phyloP scores from a whole-genome alignment of 257 asterid genomes.

The Lycium barbarum region DNA sequence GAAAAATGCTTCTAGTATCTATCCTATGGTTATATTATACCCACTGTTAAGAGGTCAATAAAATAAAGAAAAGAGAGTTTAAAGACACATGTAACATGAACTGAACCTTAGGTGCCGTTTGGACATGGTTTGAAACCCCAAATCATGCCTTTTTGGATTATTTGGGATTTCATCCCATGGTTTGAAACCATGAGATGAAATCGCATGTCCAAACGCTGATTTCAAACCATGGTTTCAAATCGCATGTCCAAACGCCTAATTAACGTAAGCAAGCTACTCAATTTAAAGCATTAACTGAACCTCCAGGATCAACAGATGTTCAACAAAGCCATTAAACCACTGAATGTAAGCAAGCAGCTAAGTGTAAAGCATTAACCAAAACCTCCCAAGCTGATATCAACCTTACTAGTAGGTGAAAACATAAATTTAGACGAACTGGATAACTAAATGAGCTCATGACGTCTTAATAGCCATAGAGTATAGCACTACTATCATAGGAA shows the following conservation, averaged over 20 bases:
- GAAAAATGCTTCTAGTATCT: background rate
- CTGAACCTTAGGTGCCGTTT: background rate
- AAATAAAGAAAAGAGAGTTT: constrained; percentile 15
- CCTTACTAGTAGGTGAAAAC: background rate
- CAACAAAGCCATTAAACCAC: background rate
- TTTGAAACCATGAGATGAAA: no score
- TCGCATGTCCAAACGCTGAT: no score
- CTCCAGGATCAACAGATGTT: constrained; percentile 8
- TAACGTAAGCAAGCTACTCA: background rate
- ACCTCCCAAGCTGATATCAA: background rate
- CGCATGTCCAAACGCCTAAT: no score
- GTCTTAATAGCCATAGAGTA: background rate
- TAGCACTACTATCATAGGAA: background rate
- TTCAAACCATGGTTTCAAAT: no score
- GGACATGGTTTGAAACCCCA: no score
- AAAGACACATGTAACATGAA: background rate
- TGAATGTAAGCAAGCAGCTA: background rate
- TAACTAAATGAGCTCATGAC: background rate
- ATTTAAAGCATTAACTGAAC: background rate
- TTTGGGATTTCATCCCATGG: no score
- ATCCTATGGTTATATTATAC: background rate
- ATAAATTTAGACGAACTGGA: background rate
- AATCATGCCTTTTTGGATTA: no score
- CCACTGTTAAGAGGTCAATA: background rate
- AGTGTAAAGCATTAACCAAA: background rate